phyloP scores from a whole-genome alignment of 2,329 filamentous ascomycete species.

The Pseudogymnoascus pannorum region DNA sequence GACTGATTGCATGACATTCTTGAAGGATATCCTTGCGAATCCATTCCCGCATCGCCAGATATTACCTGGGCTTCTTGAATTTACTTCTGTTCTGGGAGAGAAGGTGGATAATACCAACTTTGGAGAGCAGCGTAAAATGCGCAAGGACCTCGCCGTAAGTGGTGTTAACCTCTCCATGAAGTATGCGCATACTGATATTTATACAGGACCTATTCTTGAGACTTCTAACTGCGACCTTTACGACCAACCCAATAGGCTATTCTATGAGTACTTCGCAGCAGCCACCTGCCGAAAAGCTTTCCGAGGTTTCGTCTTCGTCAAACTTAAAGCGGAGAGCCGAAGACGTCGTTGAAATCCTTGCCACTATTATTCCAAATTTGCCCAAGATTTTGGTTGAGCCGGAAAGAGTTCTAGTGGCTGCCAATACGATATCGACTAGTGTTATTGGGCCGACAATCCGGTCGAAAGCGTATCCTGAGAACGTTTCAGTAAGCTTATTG shows the following conservation, averaged over 20 bases:
- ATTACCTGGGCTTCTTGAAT: conserved; percentile 76
- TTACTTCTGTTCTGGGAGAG: conserved; percentile 80
- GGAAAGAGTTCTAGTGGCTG: conserved; percentile 73
- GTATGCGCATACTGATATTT: conserved; percentile 23
- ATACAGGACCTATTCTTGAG: conserved; percentile 77
- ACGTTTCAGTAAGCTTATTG: conserved; percentile 64
- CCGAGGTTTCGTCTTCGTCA: conserved; percentile 28
- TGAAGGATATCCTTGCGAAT: conserved; percentile 84
- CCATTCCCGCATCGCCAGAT: conserved; percentile 93
- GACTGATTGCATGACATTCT: conserved; percentile 85
- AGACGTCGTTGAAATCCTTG: conserved; percentile 74
- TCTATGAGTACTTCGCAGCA: conserved; percentile 47
- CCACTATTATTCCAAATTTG: conserved; percentile 70
- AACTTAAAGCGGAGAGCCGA: conserved; percentile 44
- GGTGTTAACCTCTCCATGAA: background rate
- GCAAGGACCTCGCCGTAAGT: conserved; percentile 77
- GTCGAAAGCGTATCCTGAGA: conserved; percentile 80
- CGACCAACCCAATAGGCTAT: conserved; percentile 72
- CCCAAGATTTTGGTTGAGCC: conserved; percentile 76
- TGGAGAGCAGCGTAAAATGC: conserved; percentile 87
- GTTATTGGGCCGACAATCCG: conserved; percentile 76
- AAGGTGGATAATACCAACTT: conserved; percentile 98
- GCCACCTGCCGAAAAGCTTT: conserved; percentile 32
- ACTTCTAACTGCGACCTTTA: conserved; percentile 88
- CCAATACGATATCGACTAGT: conserved; percentile 73